phyloP scores from a whole-genome alignment of 2,329 filamentous ascomycete species.

The Aspergillus tubingensis region DNA sequence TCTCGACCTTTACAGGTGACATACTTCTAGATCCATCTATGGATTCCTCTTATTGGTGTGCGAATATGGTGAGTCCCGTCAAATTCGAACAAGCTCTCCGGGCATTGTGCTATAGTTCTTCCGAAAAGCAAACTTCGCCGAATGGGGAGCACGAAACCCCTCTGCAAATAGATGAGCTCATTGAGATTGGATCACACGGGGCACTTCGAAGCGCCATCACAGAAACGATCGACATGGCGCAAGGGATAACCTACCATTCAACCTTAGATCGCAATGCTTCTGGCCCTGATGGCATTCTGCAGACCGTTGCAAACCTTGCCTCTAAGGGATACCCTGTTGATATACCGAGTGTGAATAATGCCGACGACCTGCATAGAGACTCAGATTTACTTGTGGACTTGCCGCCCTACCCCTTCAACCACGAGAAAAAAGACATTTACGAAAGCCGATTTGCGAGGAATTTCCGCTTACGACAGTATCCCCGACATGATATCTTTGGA shows the following conservation, averaged over 20 bases:
- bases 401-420: conserved; percentile 45
- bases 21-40: too few species aligned
- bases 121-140: too few species aligned
- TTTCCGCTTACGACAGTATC: conserved; percentile 16
- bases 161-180: not conserved
- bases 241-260: conserved; percentile 22
- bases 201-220: conserved; percentile 10
- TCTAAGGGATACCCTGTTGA: conserved; percentile 25
- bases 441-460: conserved; percentile 27
- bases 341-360: conserved; percentile 26
- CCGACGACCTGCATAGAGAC: not conserved
- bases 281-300: conserved; percentile 17
- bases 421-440: conserved; percentile 37
- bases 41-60: too few species aligned
- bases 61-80: too few species aligned
- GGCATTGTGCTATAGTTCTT: too few species aligned
- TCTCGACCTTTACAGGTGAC: too few species aligned
- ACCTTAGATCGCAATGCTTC: conserved; percentile 27
- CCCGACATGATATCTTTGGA: conserved; percentile 20
- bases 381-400: conserved; percentile 24
- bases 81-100: too few species aligned
- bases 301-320: conserved; percentile 24
- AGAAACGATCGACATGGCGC: not conserved
- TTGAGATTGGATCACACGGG: conserved; percentile 14
- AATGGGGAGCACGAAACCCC: too few species aligned